These are phyloP conservation scores for Stevia rebaudiana DNA, from an alignment of 140 eudicot species.

Conservation along the genomic window DNA sequence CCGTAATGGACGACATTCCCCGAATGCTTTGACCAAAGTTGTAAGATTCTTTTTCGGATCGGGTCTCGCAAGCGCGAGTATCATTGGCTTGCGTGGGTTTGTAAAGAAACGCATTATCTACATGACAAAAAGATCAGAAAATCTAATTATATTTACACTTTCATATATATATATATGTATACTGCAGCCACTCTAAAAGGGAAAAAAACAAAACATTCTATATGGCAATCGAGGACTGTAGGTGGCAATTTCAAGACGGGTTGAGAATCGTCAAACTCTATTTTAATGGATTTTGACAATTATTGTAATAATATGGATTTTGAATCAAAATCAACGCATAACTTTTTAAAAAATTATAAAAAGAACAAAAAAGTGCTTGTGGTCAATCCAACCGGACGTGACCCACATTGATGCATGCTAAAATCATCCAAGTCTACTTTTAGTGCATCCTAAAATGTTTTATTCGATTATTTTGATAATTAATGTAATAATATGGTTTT, in stretches of 20 bases:
- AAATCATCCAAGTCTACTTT: background rate
- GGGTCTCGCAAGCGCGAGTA: slow-evolving; percentile 98
- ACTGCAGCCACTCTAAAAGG: background rate
- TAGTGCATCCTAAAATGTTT: background rate
- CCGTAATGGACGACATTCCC: slow-evolving; percentile 92
- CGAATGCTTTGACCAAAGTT: slow-evolving; percentile 97
- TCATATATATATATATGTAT: background rate
- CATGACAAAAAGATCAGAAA: slow-evolving; percentile 17
- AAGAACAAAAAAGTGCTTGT: background rate
- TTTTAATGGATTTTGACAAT: no score
- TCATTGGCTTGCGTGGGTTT: slow-evolving; percentile 98
- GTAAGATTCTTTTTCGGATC: slow-evolving; percentile 95
- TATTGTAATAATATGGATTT: no score
- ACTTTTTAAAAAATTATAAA: no score
- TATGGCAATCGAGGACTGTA: background rate
- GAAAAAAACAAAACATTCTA: background rate
- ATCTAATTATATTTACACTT: slow-evolving; percentile 5
- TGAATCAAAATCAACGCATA: background rate
- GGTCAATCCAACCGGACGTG: background rate
- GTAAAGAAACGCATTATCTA: slow-evolving; percentile 99
- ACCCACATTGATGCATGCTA: background rate
- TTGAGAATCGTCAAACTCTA: background rate
- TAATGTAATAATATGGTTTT: no score
- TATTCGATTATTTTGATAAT: no score
- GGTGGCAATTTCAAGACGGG: background rate